Evolutionary conservation across 148 eudicot species (phyloP).

Genomic region (Chenopodium quinoa): DNA sequence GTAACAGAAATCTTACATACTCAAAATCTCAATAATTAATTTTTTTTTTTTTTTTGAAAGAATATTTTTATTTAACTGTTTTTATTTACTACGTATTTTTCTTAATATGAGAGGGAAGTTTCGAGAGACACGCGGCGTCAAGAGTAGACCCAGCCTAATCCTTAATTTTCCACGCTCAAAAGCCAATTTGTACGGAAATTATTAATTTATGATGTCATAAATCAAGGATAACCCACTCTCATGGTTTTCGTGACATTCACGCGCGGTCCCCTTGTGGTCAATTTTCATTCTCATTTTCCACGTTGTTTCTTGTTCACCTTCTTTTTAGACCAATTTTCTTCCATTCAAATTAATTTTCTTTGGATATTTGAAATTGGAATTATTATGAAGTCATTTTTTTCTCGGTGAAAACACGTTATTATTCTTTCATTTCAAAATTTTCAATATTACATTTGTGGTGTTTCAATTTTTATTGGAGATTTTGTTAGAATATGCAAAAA

Average conservation of each 20-base stretch:
- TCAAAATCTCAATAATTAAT: not conserved
- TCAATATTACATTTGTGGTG: too few relatives aligned
- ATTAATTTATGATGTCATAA: too few relatives aligned
- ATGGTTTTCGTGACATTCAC: not conserved
- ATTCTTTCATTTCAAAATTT: too few relatives aligned
- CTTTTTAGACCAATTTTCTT: not conserved
- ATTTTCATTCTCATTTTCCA: not conserved
- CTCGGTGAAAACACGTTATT: not conserved
- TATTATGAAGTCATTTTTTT: too few relatives aligned
- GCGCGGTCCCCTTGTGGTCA: not conserved
- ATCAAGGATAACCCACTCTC: not conserved
- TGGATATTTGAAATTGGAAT: too few relatives aligned
- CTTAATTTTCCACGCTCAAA: not conserved
- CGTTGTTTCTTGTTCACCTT: not conserved
- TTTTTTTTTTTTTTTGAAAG: not conserved
- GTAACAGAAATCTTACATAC: slow-evolving; percentile 2
- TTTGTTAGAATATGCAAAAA: too few relatives aligned
- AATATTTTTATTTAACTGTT: too few relatives aligned
- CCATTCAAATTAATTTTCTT: not conserved
- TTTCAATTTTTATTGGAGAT: too few relatives aligned
- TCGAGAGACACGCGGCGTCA: slow-evolving; percentile 3
- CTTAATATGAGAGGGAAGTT: not conserved
- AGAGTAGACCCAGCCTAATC: not conserved
- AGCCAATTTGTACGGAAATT: not conserved
- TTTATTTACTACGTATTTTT: too few relatives aligned